A percentile compares a stretch with the other conserved stretches of the same genome.
Conservation (phyloP, 345 rosid species). For the Noccaea bulbosa region DNA sequence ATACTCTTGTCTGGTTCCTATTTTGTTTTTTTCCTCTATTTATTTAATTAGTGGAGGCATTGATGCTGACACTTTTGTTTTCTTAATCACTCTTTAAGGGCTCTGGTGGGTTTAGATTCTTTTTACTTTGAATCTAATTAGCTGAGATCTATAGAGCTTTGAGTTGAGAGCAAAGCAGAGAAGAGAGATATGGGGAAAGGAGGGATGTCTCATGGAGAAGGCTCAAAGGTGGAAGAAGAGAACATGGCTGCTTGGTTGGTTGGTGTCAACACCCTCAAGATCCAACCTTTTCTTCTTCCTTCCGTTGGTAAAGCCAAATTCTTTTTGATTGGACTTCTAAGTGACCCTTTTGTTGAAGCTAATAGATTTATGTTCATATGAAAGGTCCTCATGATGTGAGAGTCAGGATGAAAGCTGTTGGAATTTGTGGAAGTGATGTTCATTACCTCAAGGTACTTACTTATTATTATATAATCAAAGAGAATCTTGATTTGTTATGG, state of each 20-base stretch:
- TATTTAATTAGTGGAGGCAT: slow-evolving; percentile 23
- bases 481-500: not conserved
- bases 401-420: slow-evolving; percentile 88
- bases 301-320: slow-evolving; percentile 55
- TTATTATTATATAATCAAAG: not conserved
- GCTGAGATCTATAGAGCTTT: slow-evolving; percentile 25
- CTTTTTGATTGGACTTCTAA: not conserved
- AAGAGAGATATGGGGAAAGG: slow-evolving; percentile 61
- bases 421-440: slow-evolving; percentile 95
- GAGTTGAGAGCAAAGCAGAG: slow-evolving; percentile 23
- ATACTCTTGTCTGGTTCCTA: slow-evolving; percentile 27
- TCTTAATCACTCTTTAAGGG: slow-evolving; percentile 22
- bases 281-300: slow-evolving; percentile 80
- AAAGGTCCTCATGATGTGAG: slow-evolving; percentile 83
- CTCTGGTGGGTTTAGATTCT: slow-evolving; percentile 29
- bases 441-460: slow-evolving; percentile 74
- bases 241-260: slow-evolving; percentile 94
- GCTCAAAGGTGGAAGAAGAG: slow-evolving; percentile 54
- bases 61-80: slow-evolving; percentile 20
- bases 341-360: slow-evolving; percentile 21
- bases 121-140: not conserved
- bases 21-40: slow-evolving; percentile 27
- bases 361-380: slow-evolving; percentile 1
- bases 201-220: slow-evolving; percentile 65
- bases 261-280: slow-evolving; percentile 77